Base-by-base conservation (phyloP, 495 filamentous ascomycete genomes). In the Tetracladium marchalianum region DNA sequence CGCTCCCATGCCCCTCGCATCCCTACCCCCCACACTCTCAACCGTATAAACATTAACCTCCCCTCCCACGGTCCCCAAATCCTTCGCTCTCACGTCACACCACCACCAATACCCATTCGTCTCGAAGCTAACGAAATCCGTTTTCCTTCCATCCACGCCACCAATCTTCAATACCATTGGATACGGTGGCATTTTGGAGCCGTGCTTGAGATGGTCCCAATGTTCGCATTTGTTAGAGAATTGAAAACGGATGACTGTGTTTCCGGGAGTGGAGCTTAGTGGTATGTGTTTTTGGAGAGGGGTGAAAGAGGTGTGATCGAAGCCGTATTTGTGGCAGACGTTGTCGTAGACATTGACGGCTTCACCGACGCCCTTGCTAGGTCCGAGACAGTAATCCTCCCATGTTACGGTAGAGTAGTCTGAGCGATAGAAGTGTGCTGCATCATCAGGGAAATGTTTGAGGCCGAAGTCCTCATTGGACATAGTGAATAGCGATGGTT, bases 381-480 rank as follows among this genome's bases (percentile, higher is more conserved):
- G 76, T 22, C 79, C 77, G 8, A 73, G 37, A 22, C 84, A 72
- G 58, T 95, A 95, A 55, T 92, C 82, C 55, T 89, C 83, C 87
- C 87, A 95, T 0, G 64, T 67, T 22, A 71, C 71, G 9, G 63
- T 55, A 6, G 68, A 58, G 6, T 79, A 77, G 47, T 84, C 78
- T 11, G 67, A 63, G 19, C 84, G 77, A 68, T 78, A 90, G 64
- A 87, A 86, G 32, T 84, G 66, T 9, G 55, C 53, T n/a, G 62
- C 63, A 50, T 96, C 74, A 1, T 52, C 44, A 0, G 92, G 90
- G 60, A 82, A 96, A 55, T 98, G 92, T 16, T 69, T 72, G 3
- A 75, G 60, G 0, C 88, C 88, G 54, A 98, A 93, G 15, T 82
- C 75, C 34, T 86, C 80, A 57, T 95, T 95, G n/a, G 72, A 64